A percentile compares a stretch with the other conserved stretches of the same genome.
phyloP scores from a whole-genome alignment of 2,329 filamentous ascomycete genomes.

The Epicoccum nigrum region DNA sequence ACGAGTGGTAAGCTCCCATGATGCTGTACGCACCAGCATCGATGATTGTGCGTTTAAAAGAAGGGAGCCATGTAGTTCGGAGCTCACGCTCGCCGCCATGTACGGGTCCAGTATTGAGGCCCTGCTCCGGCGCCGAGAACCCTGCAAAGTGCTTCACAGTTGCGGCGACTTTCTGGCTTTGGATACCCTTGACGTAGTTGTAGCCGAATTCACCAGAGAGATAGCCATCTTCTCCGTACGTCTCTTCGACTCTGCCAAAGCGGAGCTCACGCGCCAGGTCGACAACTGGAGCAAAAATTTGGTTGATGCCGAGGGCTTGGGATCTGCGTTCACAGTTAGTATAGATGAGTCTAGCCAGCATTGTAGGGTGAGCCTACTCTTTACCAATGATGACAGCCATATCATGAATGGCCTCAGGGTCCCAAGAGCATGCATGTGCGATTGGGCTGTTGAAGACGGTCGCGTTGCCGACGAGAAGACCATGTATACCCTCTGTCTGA shows the following conservation, averaged over 20 bases:
- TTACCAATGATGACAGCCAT: constrained; percentile 71
- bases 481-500: constrained; percentile 77
- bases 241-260: constrained; percentile 77
- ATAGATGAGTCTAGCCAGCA: neutral
- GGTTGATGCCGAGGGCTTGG: constrained; percentile 71
- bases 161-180: constrained; percentile 69
- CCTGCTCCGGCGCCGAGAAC: constrained; percentile 72
- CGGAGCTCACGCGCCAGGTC: constrained; percentile 74
- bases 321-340: constrained; percentile 41
- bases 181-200: constrained; percentile 65
- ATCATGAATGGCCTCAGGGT: constrained; percentile 66
- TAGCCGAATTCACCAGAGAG: constrained; percentile 73
- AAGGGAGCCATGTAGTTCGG: constrained; percentile 60
- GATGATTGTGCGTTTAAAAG: constrained; percentile 73
- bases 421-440: constrained; percentile 73
- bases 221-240: constrained; percentile 71
- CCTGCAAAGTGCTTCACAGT: constrained; percentile 79
- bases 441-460: constrained; percentile 83
- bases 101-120: constrained; percentile 69
- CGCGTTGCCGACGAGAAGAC: constrained; percentile 72
- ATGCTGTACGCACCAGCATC: constrained; percentile 71
- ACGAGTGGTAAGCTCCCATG: constrained; percentile 78
- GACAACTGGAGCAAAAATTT: constrained; percentile 73
- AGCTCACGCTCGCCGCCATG: constrained; percentile 63
- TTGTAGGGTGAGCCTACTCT: constrained; percentile 49